Base-by-base conservation (phyloP, 306 rosid genomes). In the Abrus pulchellus region DNA sequence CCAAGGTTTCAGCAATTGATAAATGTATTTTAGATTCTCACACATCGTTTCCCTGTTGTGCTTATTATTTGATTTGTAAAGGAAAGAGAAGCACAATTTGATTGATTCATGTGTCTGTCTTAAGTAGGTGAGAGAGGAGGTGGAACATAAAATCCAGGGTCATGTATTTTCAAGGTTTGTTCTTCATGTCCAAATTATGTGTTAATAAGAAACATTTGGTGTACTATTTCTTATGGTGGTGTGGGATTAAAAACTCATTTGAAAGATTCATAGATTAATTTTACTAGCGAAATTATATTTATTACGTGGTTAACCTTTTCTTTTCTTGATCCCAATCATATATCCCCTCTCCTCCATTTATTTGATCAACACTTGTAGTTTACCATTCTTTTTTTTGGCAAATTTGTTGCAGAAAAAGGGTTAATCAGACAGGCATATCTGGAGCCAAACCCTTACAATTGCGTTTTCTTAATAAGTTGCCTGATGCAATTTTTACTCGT, bases 91-190 rank as follows among this genome's bases (percentile, higher is more conserved):
- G 48, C 45, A 36, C 8, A 0, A 29, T 7, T 61, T 67, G 41
- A 1, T 41, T 62, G 69, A 47, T 64, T 80, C 56, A 30, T 53
- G 33, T 69, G 55, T 85, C 74, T 60, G 68, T 38, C 74, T 47
- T 57, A 57, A 77, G 47, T 47, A 90, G 97, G 89, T 89, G 6
- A 77, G 83, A 76, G 92, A 90, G 33, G 94, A 30, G 83, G 83
- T 87, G 64, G 93, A 89, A 30, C 68, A 45, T 1, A 40, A n/a
- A 68, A 8, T 87, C 62, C n/a, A 12, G 68, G 66, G 38, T 47
- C 33, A 41, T 41, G 53, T 33, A 76, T 34, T 76, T 68, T 55
- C 86, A 77, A 85, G 93, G 97, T 92, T 62, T 69, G 92, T 68
- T 78, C 74, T 62, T 57, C 52, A 7, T 80, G 34, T 68, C 72